These are phyloP conservation scores for Aspergillus bombycis DNA, from an alignment of 2,329 filamentous ascomycete genomes.

Conservation along the genomic window DNA sequence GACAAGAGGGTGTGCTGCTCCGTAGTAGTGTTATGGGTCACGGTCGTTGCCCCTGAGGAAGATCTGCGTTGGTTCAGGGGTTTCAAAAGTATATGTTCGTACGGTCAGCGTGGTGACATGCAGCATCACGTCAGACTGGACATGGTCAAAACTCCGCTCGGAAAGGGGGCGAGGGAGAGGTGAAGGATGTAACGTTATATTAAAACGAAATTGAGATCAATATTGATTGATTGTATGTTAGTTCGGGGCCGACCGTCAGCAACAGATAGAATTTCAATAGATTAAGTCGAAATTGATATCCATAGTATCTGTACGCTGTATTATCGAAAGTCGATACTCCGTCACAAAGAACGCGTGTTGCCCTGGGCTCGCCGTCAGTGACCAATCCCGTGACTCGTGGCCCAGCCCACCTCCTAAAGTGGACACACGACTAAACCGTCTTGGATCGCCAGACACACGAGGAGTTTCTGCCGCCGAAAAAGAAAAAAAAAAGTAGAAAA, in stretches of 20 bases:
- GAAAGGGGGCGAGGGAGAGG: not conserved
- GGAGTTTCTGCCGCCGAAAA: not conserved
- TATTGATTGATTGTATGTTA: not conserved
- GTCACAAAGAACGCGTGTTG: slow-evolving; percentile 11
- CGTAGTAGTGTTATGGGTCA: not conserved
- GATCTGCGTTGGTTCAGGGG: slow-evolving; percentile 13
- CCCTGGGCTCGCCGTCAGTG: not conserved
- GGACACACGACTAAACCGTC: slow-evolving; percentile 2
- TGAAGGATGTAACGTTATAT: not conserved
- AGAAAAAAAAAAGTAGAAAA: not conserved
- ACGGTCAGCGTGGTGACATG: not conserved
- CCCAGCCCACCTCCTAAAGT: not conserved
- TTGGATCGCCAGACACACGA: not conserved
- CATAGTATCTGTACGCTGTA: too few relatives aligned
- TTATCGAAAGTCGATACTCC: too few relatives aligned
- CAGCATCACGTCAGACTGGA: not conserved
- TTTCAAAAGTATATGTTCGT: not conserved
- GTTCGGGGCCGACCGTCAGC: not conserved
- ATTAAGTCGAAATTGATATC: too few relatives aligned
- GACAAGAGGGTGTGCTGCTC: not conserved
- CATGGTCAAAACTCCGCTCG: not conserved
- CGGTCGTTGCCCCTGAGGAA: slow-evolving; percentile 8
- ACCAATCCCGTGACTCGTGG: not conserved
- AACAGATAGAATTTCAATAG: not conserved
- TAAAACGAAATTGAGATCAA: not conserved